Percentiles rank a stretch among this genome's conserved stretches.
Conservation (phyloP, 441 rosid species). For the Populus hybrid region DNA sequence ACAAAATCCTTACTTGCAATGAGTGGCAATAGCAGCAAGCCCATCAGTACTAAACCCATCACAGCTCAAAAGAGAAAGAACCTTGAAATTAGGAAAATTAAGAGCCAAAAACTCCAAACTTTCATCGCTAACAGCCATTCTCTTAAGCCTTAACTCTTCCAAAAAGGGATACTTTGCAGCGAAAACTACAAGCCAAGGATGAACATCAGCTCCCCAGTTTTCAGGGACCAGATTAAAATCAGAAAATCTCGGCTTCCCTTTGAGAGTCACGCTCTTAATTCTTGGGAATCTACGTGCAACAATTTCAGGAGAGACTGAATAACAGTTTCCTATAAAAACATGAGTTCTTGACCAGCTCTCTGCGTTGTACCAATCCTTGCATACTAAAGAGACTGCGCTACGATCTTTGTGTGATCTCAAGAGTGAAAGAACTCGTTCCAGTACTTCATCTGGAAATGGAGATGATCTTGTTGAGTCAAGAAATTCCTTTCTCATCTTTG, state of each 20-base stretch:
- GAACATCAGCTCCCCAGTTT: slow-evolving; percentile 70
- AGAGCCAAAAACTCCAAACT: slow-evolving; percentile 55
- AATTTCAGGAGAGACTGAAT: slow-evolving; percentile 60
- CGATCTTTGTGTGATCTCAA: slow-evolving; percentile 53
- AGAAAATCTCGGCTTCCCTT: slow-evolving; percentile 66
- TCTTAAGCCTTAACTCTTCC: slow-evolving; percentile 61
- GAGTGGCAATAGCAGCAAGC: slow-evolving; percentile 48
- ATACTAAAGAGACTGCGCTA: slow-evolving; percentile 58
- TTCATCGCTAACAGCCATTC: slow-evolving; percentile 60
- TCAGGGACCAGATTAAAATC: slow-evolving; percentile 67
- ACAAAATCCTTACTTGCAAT: slow-evolving; percentile 46
- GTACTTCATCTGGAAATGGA: slow-evolving; percentile 58
- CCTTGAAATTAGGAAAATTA: slow-evolving; percentile 46
- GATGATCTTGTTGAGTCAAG: slow-evolving; percentile 16
- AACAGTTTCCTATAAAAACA: slow-evolving; percentile 68
- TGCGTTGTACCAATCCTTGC: slow-evolving; percentile 62
- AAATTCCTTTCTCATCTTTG: slow-evolving; percentile 29
- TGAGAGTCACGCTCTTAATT: slow-evolving; percentile 52
- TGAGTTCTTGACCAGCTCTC: slow-evolving; percentile 59
- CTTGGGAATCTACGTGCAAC: slow-evolving; percentile 51
- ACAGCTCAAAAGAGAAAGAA: slow-evolving; percentile 57
- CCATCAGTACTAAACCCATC: slow-evolving; percentile 65
- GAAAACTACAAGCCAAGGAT: slow-evolving; percentile 54
- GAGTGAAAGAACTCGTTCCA: slow-evolving; percentile 51
- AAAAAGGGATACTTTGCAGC: slow-evolving; percentile 48